These are phyloP conservation scores for Floccularia luteovirens DNA, from an alignment of 768 basidiomycete species.

Conservation along the genomic window DNA sequence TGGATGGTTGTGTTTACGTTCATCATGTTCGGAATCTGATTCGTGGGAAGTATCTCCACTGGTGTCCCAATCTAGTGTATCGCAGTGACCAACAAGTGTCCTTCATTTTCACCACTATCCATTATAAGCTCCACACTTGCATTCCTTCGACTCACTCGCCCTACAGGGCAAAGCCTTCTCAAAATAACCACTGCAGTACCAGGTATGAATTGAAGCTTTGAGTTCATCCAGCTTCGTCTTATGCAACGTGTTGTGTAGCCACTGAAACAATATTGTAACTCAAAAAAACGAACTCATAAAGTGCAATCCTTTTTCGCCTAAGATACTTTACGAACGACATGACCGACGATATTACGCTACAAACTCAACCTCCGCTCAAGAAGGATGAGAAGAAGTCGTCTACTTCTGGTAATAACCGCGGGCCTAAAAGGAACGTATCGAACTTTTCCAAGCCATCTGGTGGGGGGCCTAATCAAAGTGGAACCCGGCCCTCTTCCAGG, in stretches of 20 bases:
- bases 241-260: constrained; percentile 5
- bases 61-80: too few relatives aligned
- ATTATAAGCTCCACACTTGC: constrained; percentile 33
- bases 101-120: constrained; percentile 40
- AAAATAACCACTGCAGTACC: constrained; percentile 27
- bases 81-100: constrained; percentile 33
- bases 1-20: too few relatives aligned
- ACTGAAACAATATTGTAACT: constrained; percentile 21
- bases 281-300: constrained; percentile 43
- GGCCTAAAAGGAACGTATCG: constrained; percentile 51
- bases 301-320: constrained; percentile 32
- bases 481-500: constrained; percentile 55
- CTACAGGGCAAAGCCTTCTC: constrained; percentile 83
- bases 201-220: constrained; percentile 24
- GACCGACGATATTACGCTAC: constrained; percentile 73
- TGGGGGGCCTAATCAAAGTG: constrained; percentile 33
- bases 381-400: constrained; percentile 71
- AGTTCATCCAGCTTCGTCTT: background rate
- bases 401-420: constrained; percentile 40
- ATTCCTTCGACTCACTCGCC: constrained; percentile 73
- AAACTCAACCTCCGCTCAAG: constrained; percentile 46
- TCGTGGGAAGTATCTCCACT: too few relatives aligned
- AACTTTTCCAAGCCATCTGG: constrained; percentile 38
- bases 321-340: constrained; percentile 74
- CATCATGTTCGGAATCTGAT: too few relatives aligned